These are phyloP conservation scores for Platanthera zijinensis DNA, from an alignment of 106 monocot genomes.

Conservation along the genomic window DNA sequence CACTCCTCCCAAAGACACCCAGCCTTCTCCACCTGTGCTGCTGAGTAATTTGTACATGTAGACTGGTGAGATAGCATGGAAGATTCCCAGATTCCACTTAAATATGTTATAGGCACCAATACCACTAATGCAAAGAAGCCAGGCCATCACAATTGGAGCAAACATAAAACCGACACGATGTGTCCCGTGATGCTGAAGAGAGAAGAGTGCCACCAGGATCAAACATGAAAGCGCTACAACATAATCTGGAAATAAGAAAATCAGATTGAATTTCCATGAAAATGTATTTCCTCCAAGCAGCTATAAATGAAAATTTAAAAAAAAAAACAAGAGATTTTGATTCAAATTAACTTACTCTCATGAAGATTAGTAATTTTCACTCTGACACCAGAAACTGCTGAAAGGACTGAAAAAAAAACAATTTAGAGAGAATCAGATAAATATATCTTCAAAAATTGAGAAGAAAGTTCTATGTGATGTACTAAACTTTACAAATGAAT, in stretches of 20 bases:
- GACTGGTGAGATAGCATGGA: slow-evolving; percentile 48
- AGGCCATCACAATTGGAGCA: slow-evolving; percentile 63
- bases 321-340: not conserved
- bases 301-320: not conserved
- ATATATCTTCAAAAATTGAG: not conserved
- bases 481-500: not conserved
- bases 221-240: slow-evolving; percentile 54
- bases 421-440: not conserved
- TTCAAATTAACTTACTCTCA: slow-evolving; percentile 39
- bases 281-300: not conserved
- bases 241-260: slow-evolving; percentile 34
- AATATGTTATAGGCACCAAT: slow-evolving; percentile 69
- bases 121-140: slow-evolving; percentile 59
- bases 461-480: not conserved
- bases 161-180: slow-evolving; percentile 69
- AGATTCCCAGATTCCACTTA: slow-evolving; percentile 48
- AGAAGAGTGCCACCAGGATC: slow-evolving; percentile 63
- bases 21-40: slow-evolving; percentile 51
- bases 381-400: slow-evolving; percentile 56
- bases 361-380: slow-evolving; percentile 60
- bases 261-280: not conserved
- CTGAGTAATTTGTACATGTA: slow-evolving; percentile 65
- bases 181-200: slow-evolving; percentile 66
- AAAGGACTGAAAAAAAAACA: slow-evolving; percentile 50
- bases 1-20: slow-evolving; percentile 64